Conservation (phyloP, 1,284 basidiomycete genomes). For the Heterobasidion annosum region DNA sequence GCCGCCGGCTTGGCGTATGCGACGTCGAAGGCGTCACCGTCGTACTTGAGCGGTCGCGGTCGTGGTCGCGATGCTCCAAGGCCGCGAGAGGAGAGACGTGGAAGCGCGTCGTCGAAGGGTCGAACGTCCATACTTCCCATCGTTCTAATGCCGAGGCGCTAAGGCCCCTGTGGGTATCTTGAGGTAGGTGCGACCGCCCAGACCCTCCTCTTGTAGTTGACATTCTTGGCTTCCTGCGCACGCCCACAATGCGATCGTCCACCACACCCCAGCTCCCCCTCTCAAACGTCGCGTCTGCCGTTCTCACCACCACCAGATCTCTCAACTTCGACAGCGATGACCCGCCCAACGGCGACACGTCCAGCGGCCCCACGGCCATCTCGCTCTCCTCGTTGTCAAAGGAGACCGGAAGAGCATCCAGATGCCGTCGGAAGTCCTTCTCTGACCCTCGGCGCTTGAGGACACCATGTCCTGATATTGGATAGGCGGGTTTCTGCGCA, state of each 20-base stretch:
- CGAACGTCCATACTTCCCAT: conserved; percentile 76
- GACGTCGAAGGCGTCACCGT: conserved; percentile 8
- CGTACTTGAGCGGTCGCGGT: not conserved
- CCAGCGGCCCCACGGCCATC: conserved; percentile 26
- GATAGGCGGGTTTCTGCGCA: conserved; percentile 37
- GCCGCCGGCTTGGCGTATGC: conserved; percentile 7
- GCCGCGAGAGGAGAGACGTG: conserved; percentile 42
- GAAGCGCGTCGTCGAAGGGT: conserved; percentile 38
- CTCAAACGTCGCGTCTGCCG: conserved; percentile 55
- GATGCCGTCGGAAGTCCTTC: conserved; percentile 47
- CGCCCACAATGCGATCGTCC: conserved; percentile 46
- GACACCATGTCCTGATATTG: conserved; percentile 69
- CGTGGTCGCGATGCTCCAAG: conserved; percentile 21
- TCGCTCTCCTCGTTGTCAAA: conserved; percentile 43
- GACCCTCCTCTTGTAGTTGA: conserved; percentile 23
- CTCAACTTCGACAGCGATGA: conserved; percentile 37
- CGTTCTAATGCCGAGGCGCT: conserved; percentile 57
- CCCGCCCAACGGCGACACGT: conserved; percentile 20
- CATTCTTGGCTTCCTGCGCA: conserved; percentile 52
- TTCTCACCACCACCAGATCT: conserved; percentile 41
- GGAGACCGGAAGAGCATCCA: conserved; percentile 41
- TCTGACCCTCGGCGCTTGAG: conserved; percentile 64
- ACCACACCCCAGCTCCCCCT: conserved; percentile 67
- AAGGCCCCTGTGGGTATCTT: conserved; percentile 31
- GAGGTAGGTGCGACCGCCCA: conserved; percentile 6